phyloP scores from a whole-genome alignment of 441 rosid species.

The Gossypium lobatum region DNA sequence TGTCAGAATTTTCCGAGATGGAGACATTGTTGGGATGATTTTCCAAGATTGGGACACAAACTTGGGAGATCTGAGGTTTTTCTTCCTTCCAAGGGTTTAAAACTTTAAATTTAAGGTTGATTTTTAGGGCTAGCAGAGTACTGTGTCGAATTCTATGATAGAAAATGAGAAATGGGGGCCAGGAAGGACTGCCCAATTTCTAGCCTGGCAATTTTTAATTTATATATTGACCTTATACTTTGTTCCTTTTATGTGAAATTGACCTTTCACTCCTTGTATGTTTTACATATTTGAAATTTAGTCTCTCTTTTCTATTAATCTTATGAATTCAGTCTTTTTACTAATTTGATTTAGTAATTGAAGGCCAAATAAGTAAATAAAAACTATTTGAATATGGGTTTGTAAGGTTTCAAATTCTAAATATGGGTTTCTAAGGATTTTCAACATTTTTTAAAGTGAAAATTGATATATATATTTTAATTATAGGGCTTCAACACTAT shows the following conservation, averaged over 20 bases:
- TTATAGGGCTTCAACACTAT: too few relatives aligned
- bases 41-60: conserved; percentile 9
- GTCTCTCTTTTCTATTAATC: too few relatives aligned
- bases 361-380: too few relatives aligned
- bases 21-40: conserved; percentile 24
- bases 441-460: too few relatives aligned
- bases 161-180: not conserved
- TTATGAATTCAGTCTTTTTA: too few relatives aligned
- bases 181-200: conserved; percentile 15
- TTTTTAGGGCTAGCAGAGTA: not conserved
- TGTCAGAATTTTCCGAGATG: conserved; percentile 36
- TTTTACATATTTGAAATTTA: too few relatives aligned
- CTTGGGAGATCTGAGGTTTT: conserved; percentile 11
- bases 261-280: too few relatives aligned
- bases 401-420: too few relatives aligned
- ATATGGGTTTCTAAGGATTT: too few relatives aligned
- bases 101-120: not conserved
- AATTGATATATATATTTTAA: too few relatives aligned
- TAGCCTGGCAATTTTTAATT: conserved; percentile 19
- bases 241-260: not conserved
- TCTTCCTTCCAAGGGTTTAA: not conserved
- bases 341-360: too few relatives aligned
- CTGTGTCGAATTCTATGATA: conserved; percentile 1
- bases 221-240: not conserved
- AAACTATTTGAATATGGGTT: too few relatives aligned